Conservation (phyloP, 2,329 filamentous ascomycete genomes). For the Aspergillus transmontanensis region DNA sequence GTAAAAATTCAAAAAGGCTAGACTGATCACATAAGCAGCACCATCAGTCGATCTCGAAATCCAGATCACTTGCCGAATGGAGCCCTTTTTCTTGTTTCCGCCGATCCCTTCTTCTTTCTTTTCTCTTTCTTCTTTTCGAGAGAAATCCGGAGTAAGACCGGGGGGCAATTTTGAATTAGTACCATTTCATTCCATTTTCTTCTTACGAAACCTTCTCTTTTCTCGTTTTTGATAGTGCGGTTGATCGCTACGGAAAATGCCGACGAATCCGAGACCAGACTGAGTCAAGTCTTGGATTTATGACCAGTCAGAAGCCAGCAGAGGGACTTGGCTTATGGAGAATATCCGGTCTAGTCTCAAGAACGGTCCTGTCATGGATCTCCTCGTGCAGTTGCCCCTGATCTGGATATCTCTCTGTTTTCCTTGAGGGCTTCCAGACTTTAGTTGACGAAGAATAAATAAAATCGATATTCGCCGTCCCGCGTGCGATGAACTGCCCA, state of each 20-base stretch:
- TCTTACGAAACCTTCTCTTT: background rate
- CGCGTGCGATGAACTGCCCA: background rate
- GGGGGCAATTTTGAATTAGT: too few relatives aligned
- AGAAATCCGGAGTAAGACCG: background rate
- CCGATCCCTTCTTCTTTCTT: background rate
- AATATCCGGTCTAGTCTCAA: background rate
- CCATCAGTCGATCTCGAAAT: background rate
- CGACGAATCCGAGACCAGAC: background rate
- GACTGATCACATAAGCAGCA: background rate
- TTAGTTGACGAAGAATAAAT: background rate
- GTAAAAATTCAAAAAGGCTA: background rate
- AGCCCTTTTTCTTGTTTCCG: background rate
- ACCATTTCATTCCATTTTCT: background rate
- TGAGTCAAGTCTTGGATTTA: constrained; percentile 1
- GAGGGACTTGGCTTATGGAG: constrained; percentile 1
- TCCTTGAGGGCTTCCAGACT: background rate
- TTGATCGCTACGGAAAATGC: background rate
- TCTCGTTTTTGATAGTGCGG: background rate
- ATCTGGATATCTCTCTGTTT: background rate
- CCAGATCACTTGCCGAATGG: background rate
- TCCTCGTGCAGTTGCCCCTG: background rate
- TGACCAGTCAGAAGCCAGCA: background rate
- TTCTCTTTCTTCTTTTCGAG: background rate
- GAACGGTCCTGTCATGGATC: constrained; percentile 1
- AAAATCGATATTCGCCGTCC: background rate